Conservation (phyloP, 768 basidiomycete species). For the Suillus occidentalis region DNA sequence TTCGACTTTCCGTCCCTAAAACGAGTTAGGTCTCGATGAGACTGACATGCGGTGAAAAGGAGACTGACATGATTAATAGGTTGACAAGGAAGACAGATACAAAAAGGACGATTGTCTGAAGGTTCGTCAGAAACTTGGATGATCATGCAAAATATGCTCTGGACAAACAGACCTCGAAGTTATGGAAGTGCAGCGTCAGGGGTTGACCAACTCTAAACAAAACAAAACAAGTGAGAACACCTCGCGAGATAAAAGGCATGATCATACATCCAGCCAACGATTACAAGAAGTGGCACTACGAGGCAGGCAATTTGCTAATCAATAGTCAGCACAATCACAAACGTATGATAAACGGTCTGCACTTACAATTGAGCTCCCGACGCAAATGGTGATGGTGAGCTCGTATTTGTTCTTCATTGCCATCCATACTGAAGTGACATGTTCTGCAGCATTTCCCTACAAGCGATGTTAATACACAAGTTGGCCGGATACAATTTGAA, state of each 20-base stretch:
- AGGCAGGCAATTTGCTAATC: constrained; percentile 81
- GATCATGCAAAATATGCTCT: not conserved
- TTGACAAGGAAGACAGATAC: constrained; percentile 88
- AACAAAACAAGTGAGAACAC: constrained; percentile 6
- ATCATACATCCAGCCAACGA: constrained; percentile 83
- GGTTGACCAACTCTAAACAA: constrained; percentile 58
- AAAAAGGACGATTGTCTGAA: constrained; percentile 78
- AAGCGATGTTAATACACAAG: not conserved
- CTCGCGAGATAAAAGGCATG: constrained; percentile 14
- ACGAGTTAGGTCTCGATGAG: constrained; percentile 5
- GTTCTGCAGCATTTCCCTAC: constrained; percentile 83
- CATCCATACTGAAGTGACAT: constrained; percentile 87
- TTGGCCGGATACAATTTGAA: not conserved
- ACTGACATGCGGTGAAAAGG: not conserved
- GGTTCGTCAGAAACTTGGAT: constrained; percentile 1
- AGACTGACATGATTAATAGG: constrained; percentile 67
- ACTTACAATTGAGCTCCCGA: constrained; percentile 82
- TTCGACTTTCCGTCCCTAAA: constrained; percentile 80
- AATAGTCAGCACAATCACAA: not conserved
- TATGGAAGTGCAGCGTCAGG: constrained; percentile 78
- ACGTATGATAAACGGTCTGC: constrained; percentile 1
- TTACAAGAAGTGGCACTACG: constrained; percentile 84
- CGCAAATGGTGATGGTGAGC: constrained; percentile 76
- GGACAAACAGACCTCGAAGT: constrained; percentile 65
- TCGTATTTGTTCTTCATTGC: constrained; percentile 76